A percentile compares a stretch with the other conserved stretches of the same genome.
phyloP scores from a whole-genome alignment of 306 rosid species.

The Adenanthera pavonina region DNA sequence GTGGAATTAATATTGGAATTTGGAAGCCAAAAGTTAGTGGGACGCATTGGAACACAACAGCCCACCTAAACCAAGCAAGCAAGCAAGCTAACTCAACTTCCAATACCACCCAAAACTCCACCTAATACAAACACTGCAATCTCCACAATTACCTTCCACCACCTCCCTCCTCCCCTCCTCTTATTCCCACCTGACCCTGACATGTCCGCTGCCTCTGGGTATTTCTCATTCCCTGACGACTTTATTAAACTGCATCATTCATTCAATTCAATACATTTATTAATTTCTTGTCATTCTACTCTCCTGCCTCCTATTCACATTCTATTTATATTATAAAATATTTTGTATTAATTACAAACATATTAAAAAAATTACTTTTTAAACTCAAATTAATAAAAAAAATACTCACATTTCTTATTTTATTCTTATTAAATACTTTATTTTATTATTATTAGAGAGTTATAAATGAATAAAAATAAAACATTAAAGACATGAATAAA shows the following conservation, averaged over 20 bases:
- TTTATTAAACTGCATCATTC: conserved; percentile 66
- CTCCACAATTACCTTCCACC: not conserved
- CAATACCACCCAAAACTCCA: conserved; percentile 42
- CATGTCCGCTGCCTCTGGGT: conserved; percentile 47
- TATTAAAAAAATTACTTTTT: no score
- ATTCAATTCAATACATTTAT: not conserved
- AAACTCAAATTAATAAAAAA: no score
- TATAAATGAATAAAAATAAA: no score
- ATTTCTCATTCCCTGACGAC: conserved; percentile 64
- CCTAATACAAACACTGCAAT: conserved; percentile 21
- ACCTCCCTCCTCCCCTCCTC: not conserved
- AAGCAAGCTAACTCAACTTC: conserved; percentile 14
- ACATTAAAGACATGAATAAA: no score
- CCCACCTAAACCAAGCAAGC: not conserved
- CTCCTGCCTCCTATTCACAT: no score
- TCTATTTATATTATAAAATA: no score
- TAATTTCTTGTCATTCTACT: no score
- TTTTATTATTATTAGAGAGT: no score
- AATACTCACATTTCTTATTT: no score
- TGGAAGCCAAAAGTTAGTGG: not conserved
- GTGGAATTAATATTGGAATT: no score
- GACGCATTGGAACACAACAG: not conserved
- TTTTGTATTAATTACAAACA: no score
- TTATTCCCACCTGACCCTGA: conserved; percentile 15
- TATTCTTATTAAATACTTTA: no score